Percentiles rank a stretch among this genome's conserved stretches.
Evolutionary conservation across 176 grass and related monocot genomes (phyloP).

Genomic region (Melocanna baccifera): DNA sequence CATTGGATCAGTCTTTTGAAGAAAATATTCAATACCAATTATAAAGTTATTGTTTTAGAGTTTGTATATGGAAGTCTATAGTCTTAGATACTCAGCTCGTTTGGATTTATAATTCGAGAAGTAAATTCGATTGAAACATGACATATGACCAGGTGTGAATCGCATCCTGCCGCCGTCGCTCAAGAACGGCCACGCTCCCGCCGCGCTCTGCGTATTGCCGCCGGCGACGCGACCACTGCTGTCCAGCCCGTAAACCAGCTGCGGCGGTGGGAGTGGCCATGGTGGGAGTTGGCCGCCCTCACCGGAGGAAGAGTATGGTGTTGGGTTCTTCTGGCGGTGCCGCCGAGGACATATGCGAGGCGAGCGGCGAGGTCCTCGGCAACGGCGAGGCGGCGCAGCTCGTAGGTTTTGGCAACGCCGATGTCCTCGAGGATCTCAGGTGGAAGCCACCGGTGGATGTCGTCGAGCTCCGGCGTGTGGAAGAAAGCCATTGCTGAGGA

Average conservation of each 20-base stretch:
- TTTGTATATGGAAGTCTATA: too few relatives aligned
- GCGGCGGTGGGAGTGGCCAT: background rate
- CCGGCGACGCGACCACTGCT: background rate
- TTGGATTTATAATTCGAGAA: too few relatives aligned
- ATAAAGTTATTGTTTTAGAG: too few relatives aligned
- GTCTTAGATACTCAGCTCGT: too few relatives aligned
- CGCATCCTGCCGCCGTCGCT: too few relatives aligned
- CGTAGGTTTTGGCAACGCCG: background rate
- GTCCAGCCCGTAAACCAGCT: background rate
- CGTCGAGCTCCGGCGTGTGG: background rate
- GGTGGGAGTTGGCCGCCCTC: background rate
- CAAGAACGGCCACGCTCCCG: background rate
- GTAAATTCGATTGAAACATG: too few relatives aligned
- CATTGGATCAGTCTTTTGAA: too few relatives aligned
- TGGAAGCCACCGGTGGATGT: background rate
- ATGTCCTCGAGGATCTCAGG: background rate
- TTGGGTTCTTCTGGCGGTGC: background rate
- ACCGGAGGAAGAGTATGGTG: background rate
- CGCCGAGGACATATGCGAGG: background rate
- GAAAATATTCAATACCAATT: too few relatives aligned
- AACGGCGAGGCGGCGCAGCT: background rate
- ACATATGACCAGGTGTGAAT: too few relatives aligned
- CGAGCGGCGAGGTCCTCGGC: background rate
- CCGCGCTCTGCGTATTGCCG: background rate
- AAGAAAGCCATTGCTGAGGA: background rate